A percentile compares a stretch with the other conserved stretches of the same genome.
phyloP scores from a whole-genome alignment of 1,284 basidiomycete genomes.

The Gymnopus androsaceus region DNA sequence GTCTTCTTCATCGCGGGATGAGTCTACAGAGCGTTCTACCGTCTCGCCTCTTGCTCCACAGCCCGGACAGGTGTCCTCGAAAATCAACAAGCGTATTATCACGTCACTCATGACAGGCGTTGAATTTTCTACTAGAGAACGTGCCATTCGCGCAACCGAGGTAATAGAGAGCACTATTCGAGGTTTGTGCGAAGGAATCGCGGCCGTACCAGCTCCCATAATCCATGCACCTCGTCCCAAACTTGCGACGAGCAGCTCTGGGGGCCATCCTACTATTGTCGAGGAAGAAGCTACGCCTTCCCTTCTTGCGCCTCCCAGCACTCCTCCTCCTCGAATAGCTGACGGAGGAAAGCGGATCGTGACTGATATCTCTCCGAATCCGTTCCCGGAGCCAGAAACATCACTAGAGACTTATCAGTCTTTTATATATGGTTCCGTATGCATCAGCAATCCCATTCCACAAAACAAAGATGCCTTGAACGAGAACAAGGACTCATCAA shows the following conservation, averaged over 20 bases:
- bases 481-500: conserved; percentile 20
- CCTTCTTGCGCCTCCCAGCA: conserved; percentile 42
- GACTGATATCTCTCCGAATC: conserved; percentile 61
- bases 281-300: conserved; percentile 32
- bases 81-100: conserved; percentile 70
- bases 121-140: conserved; percentile 73
- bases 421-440: conserved; percentile 57
- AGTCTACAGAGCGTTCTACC: conserved; percentile 22
- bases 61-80: conserved; percentile 61
- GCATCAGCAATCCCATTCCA: conserved; percentile 44
- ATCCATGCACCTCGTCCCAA: conserved; percentile 16
- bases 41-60: conserved; percentile 50
- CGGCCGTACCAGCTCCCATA: conserved; percentile 29
- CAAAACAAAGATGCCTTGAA: conserved; percentile 16
- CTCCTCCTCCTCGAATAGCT: conserved; percentile 44
- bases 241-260: neutral
- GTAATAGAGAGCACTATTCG: conserved; percentile 67
- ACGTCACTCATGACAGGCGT: conserved; percentile 68
- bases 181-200: conserved; percentile 68
- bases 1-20: conserved; percentile 17
- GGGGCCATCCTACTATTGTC: conserved; percentile 34
- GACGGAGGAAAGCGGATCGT: conserved; percentile 30
- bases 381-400: conserved; percentile 63
- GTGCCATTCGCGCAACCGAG: conserved; percentile 68
- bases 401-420: conserved; percentile 59